Percentiles rank a stretch among this genome's conserved stretches.
These are phyloP conservation scores for Leccinum fibrillosum DNA, from an alignment of 768 basidiomycete species.

Conservation along the genomic window DNA sequence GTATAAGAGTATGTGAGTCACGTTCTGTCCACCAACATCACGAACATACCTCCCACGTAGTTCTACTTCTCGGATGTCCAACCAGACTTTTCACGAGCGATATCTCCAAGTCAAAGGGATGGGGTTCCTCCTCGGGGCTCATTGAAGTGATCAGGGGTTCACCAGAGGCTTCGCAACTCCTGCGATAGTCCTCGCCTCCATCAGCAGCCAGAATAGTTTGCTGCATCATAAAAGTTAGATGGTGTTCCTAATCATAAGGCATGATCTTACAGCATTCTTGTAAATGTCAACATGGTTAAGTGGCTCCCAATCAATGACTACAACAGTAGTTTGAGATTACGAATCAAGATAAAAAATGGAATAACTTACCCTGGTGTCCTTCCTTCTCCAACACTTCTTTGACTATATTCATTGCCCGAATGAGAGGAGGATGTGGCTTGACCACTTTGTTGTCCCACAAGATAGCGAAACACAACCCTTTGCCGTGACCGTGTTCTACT, in stretches of 20 bases:
- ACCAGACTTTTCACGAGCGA: slow-evolving; percentile 45
- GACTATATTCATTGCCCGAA: slow-evolving; percentile 54
- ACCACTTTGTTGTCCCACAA: slow-evolving; percentile 64
- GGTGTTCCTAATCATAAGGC: not conserved
- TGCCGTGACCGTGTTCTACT: slow-evolving; percentile 54
- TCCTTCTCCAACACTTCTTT: slow-evolving; percentile 58
- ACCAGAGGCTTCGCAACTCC: slow-evolving; percentile 36
- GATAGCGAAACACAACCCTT: slow-evolving; percentile 53
- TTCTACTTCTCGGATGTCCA: slow-evolving; percentile 39
- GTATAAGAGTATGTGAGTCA: not conserved
- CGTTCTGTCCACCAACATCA: not conserved
- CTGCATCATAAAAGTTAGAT: slow-evolving; percentile 18
- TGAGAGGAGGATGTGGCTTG: slow-evolving; percentile 63
- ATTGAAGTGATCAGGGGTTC: slow-evolving; percentile 42
- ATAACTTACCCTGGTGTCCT: slow-evolving; percentile 59
- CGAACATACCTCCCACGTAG: slow-evolving; percentile 40
- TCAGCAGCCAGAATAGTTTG: slow-evolving; percentile 39
- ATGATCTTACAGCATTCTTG: slow-evolving; percentile 20
- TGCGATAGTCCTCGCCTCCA: slow-evolving; percentile 37
- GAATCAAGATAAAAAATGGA: not conserved
- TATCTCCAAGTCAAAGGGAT: slow-evolving; percentile 39
- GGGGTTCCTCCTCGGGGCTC: slow-evolving; percentile 33
- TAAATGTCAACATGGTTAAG: slow-evolving; percentile 43
- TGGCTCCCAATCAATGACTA: slow-evolving; percentile 66
- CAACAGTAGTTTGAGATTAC: not conserved